phyloP scores from a whole-genome alignment of 2,329 filamentous ascomycete genomes.

The Aspergillus tubingensis region DNA sequence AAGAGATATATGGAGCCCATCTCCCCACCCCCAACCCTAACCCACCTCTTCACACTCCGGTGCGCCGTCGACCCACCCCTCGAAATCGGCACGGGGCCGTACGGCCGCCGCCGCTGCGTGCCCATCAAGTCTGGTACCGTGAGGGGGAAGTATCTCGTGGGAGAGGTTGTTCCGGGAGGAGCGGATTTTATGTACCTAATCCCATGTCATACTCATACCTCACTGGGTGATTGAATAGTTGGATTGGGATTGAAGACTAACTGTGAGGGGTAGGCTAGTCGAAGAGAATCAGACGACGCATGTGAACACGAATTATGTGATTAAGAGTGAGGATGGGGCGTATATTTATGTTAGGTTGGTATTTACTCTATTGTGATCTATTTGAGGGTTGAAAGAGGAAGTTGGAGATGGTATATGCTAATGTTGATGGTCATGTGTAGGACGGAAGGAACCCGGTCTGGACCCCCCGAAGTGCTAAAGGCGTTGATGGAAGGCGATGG shows the following conservation, averaged over 20 bases:
- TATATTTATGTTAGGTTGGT: constrained; percentile 28
- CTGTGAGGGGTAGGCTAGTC: constrained; percentile 21
- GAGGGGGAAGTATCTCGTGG: constrained; percentile 25
- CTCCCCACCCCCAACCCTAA: constrained; percentile 23
- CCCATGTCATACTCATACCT: background rate
- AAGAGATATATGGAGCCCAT: constrained; percentile 20
- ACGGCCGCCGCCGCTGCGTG: constrained; percentile 29
- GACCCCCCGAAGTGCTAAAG: constrained; percentile 27
- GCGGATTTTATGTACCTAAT: constrained; percentile 29
- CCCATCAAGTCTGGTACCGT: constrained; percentile 26
- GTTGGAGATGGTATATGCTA: background rate
- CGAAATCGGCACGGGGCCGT: constrained; percentile 28
- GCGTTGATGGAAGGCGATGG: constrained; percentile 30
- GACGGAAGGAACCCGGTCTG: constrained; percentile 30
- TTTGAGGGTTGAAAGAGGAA: background rate
- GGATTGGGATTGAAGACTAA: background rate
- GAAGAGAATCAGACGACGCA: constrained; percentile 31
- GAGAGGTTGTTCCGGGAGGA: constrained; percentile 28
- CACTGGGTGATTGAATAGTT: background rate
- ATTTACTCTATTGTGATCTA: background rate
- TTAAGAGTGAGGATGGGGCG: constrained; percentile 31
- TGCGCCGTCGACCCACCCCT: constrained; percentile 29
- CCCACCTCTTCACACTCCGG: constrained; percentile 26
- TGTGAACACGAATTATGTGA: constrained; percentile 30
- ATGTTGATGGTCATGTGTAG: constrained; percentile 8